Conservation (phyloP, 2,329 filamentous ascomycete species). For the Phialophora expanda region DNA sequence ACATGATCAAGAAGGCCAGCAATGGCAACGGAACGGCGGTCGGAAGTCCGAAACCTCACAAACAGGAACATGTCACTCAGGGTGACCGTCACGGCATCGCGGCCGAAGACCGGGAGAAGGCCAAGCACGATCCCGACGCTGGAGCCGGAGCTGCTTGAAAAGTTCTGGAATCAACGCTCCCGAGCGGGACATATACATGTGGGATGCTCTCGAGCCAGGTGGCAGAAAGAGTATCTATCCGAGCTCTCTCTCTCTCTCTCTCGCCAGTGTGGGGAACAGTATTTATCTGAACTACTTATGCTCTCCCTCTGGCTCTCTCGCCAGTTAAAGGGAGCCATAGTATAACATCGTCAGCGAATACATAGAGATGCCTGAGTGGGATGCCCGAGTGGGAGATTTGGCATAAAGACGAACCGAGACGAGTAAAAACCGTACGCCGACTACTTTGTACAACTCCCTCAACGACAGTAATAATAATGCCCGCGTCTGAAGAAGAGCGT, state of each 20-base stretch:
- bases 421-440: too few species aligned
- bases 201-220: neutral
- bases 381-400: too few species aligned
- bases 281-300: too few species aligned
- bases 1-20: conserved; percentile 60
- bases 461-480: too few species aligned
- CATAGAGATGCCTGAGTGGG: too few species aligned
- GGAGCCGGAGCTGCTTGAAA: neutral
- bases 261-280: too few species aligned
- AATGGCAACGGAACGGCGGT: neutral
- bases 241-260: too few species aligned
- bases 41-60: conserved; percentile 11
- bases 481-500: too few species aligned
- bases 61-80: conserved; percentile 25
- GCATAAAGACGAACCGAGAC: too few species aligned
- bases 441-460: too few species aligned
- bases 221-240: neutral
- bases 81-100: conserved; percentile 38
- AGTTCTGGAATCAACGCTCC: neutral
- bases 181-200: neutral
- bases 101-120: conserved; percentile 34
- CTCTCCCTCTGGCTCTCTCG: neutral
- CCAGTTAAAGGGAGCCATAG: neutral
- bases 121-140: conserved; percentile 39
- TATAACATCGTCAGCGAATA: too few species aligned